Evolutionary conservation across 1,284 basidiomycete species (phyloP).

Genomic region (Fistulinella cinereoalba): DNA sequence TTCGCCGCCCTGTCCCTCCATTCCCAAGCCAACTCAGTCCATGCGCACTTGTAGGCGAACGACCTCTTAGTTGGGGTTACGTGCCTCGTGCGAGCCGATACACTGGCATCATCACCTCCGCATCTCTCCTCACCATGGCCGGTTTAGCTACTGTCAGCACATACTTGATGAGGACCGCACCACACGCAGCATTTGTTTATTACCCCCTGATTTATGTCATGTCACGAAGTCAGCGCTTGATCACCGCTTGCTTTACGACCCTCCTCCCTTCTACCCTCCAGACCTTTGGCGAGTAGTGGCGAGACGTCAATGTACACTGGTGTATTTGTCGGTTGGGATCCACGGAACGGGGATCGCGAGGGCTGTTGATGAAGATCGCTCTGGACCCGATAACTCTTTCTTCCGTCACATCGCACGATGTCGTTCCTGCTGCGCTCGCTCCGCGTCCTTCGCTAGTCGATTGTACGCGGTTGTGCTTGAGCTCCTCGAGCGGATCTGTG

Average conservation of each 20-base stretch:
- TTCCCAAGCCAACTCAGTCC: conserved; percentile 51
- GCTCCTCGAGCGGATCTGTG: conserved; percentile 13
- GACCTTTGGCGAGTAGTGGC: conserved; percentile 24
- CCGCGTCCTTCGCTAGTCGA: conserved; percentile 32
- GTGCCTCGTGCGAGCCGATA: conserved; percentile 68
- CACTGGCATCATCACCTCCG: conserved; percentile 51
- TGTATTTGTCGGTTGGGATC: conserved; percentile 12
- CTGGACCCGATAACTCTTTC: conserved; percentile 7
- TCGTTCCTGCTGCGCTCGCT: conserved; percentile 22
- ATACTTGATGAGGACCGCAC: conserved; percentile 22
- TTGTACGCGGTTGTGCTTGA: conserved; percentile 26
- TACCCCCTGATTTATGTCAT: conserved; percentile 31
- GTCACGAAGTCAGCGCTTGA: conserved; percentile 32
- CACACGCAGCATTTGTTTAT: conserved; percentile 36
- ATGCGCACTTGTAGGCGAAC: conserved; percentile 59
- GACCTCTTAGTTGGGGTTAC: conserved; percentile 75
- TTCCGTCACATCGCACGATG: conserved; percentile 2
- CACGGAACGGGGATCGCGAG: conserved; percentile 6
- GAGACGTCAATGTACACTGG: conserved; percentile 13
- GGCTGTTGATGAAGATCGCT: conserved; percentile 16
- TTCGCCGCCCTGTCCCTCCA: conserved; percentile 40
- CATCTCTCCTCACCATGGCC: conserved; percentile 9
- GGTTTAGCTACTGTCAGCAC: conserved; percentile 24
- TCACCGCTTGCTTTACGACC: conserved; percentile 32
- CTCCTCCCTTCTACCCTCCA: conserved; percentile 10